A percentile compares a stretch with the other conserved stretches of the same genome.
These are phyloP conservation scores for Metschnikowia aberdeeniae DNA, from an alignment of 805 yeast species.

Conservation along the genomic window DNA sequence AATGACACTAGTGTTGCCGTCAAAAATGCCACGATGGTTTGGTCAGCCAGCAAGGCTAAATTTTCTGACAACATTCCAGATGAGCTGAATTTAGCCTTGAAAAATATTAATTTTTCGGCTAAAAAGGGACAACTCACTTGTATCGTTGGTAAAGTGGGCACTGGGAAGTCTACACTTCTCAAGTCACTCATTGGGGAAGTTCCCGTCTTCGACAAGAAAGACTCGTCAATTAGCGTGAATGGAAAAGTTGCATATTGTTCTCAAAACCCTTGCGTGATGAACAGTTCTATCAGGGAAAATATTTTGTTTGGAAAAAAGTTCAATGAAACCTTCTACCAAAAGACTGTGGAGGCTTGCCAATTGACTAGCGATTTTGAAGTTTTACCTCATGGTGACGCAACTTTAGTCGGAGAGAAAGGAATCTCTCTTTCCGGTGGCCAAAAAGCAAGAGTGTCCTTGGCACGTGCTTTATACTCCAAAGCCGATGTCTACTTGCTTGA, in stretches of 20 bases:
- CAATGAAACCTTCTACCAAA: slow-evolving; percentile 38
- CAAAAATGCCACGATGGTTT: slow-evolving; percentile 49
- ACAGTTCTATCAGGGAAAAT: slow-evolving; percentile 47
- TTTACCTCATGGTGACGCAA: slow-evolving; percentile 50
- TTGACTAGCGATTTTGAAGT: slow-evolving; percentile 44
- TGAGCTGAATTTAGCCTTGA: slow-evolving; percentile 43
- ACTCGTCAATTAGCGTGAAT: slow-evolving; percentile 15
- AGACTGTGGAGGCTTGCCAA: slow-evolving; percentile 48
- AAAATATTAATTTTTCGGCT: slow-evolving; percentile 46
- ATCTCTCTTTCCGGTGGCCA: slow-evolving; percentile 61
- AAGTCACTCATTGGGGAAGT: slow-evolving; percentile 54
- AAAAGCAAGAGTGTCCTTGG: slow-evolving; percentile 59
- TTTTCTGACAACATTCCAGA: slow-evolving; percentile 26
- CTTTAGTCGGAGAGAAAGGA: slow-evolving; percentile 59
- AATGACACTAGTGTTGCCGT: slow-evolving; percentile 36
- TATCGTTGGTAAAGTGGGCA: slow-evolving; percentile 63
- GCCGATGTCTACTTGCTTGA: slow-evolving; percentile 58
- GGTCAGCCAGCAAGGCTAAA: slow-evolving; percentile 32
- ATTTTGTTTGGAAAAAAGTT: slow-evolving; percentile 47
- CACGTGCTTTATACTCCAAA: slow-evolving; percentile 64
- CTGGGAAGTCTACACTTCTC: slow-evolving; percentile 61
- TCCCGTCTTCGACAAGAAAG: slow-evolving; percentile 9
- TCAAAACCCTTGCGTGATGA: slow-evolving; percentile 54
- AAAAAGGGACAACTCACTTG: slow-evolving; percentile 53
- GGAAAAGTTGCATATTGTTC: slow-evolving; percentile 59